Percentiles rank a stretch among this genome's conserved stretches.
phyloP scores from a whole-genome alignment of 805 yeast genomes.

The Babjeviella inositovora region DNA sequence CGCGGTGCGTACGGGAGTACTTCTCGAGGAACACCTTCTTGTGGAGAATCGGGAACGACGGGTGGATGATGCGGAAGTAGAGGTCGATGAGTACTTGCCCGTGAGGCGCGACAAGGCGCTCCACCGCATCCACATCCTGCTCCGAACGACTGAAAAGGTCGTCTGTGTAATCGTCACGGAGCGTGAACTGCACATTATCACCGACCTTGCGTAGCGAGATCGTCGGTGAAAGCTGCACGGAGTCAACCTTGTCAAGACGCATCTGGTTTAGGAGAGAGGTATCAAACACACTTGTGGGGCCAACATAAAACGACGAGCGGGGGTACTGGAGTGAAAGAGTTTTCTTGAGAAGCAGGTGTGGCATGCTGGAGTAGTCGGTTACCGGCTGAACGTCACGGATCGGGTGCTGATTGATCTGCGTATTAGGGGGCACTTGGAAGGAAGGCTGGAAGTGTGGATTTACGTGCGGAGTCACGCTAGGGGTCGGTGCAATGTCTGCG shows the following conservation, averaged over 20 bases:
- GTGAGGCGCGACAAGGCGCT: conserved; percentile 78
- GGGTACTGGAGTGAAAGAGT: conserved; percentile 76
- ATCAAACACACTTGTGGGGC: conserved; percentile 80
- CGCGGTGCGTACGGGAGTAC: conserved; percentile 80
- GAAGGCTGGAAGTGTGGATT: conserved; percentile 3
- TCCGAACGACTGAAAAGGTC: conserved; percentile 55
- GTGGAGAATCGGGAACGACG: conserved; percentile 82
- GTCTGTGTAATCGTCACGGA: conserved; percentile 69
- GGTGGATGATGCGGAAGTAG: conserved; percentile 77
- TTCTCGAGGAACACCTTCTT: conserved; percentile 86
- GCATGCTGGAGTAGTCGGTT: conserved; percentile 50
- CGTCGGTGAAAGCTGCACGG: conserved; percentile 53
- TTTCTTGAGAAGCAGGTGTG: conserved; percentile 47
- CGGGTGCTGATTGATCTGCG: conserved; percentile 1
- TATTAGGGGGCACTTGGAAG: conserved; percentile 1
- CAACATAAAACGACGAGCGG: conserved; percentile 76
- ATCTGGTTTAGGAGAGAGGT: conserved; percentile 48
- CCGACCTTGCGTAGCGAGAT: conserved; percentile 70
- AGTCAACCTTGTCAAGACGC: conserved; percentile 57
- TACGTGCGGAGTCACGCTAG: conserved; percentile 4
- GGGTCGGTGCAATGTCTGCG: conserved; percentile 3
- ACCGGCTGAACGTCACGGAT: conserved; percentile 42
- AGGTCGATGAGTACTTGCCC: conserved; percentile 70
- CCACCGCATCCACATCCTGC: conserved; percentile 70
- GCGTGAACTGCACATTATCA: conserved; percentile 54